A percentile compares a stretch with the other conserved stretches of the same genome.
Evolutionary conservation across 345 rosid species (phyloP).

Genomic region (Populus euphratica): DNA sequence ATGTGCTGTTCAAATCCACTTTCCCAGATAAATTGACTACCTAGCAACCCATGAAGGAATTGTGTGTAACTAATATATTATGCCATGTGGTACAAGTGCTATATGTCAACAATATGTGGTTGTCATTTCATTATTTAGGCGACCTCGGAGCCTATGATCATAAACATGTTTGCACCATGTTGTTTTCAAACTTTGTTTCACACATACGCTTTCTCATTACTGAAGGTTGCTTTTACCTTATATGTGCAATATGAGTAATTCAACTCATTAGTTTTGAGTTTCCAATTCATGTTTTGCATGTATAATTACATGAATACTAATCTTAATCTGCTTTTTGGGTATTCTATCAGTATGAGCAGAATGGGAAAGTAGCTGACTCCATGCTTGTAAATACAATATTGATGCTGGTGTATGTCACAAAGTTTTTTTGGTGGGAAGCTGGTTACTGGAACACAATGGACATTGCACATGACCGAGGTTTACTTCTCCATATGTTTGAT

Average conservation of each 20-base stretch:
- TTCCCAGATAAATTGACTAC: background rate
- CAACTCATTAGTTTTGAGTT: background rate
- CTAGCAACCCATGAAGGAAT: background rate
- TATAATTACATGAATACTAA: background rate
- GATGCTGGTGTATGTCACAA: slow-evolving; percentile 85
- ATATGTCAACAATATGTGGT: background rate
- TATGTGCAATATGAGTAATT: background rate
- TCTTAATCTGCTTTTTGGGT: slow-evolving; percentile 17
- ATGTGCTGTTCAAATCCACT: background rate
- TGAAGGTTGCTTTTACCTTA: background rate
- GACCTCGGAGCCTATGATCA: background rate
- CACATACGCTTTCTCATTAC: background rate
- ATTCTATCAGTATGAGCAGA: slow-evolving; percentile 64
- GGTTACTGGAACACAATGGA: slow-evolving; percentile 99
- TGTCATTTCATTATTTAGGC: background rate
- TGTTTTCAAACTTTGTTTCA: background rate
- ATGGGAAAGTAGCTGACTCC: slow-evolving; percentile 82
- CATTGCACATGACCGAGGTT: slow-evolving; percentile 98
- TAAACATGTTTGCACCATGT: background rate
- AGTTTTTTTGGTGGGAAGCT: slow-evolving; percentile 99
- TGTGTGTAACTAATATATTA: background rate
- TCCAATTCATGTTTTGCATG: background rate
- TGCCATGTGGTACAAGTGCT: background rate
- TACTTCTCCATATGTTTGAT: slow-evolving; percentile 7
- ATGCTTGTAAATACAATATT: slow-evolving; percentile 89